These are phyloP conservation scores for Suillus placidus DNA, from an alignment of 768 basidiomycete species.

Conservation along the genomic window DNA sequence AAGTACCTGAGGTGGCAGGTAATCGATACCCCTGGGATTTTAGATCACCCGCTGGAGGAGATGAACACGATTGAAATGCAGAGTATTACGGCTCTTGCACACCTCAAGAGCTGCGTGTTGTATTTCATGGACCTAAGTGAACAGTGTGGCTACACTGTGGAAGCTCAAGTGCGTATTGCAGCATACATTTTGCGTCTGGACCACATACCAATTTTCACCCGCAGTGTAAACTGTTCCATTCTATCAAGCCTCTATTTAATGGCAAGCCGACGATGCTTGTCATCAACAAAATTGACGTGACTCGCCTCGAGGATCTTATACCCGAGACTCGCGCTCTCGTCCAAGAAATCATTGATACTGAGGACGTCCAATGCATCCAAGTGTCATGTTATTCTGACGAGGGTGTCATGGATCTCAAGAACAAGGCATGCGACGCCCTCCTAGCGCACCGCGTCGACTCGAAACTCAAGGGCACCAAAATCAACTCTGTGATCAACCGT, in stretches of 20 bases:
- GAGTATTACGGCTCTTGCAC: slow-evolving; percentile 96
- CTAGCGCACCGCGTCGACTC: slow-evolving; percentile 92
- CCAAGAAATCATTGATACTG: slow-evolving; percentile 79
- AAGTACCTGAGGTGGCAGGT: slow-evolving; percentile 99
- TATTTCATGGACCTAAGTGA: slow-evolving; percentile 99
- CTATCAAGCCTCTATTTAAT: slow-evolving; percentile 95
- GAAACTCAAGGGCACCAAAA: slow-evolving; percentile 92
- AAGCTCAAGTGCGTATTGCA: slow-evolving; percentile 76
- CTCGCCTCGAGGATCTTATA: slow-evolving; percentile 80
- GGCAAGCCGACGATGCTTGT: slow-evolving; percentile 94
- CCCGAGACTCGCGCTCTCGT: slow-evolving; percentile 78
- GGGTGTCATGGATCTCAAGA: slow-evolving; percentile 96
- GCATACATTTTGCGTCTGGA: slow-evolving; percentile 6
- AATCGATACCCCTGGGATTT: slow-evolving; percentile 97
- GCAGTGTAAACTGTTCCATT: slow-evolving; percentile 98
- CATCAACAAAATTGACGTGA: slow-evolving; percentile 97
- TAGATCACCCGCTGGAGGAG: slow-evolving; percentile 97
- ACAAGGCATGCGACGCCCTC: slow-evolving; percentile 92
- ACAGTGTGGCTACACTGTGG: slow-evolving; percentile 96
- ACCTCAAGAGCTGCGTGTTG: slow-evolving; percentile 89
- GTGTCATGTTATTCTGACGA: slow-evolving; percentile 96
- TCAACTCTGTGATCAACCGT: slow-evolving; percentile 90
- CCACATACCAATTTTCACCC: slow-evolving; percentile 7
- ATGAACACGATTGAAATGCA: slow-evolving; percentile 99
- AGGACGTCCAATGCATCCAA: slow-evolving; percentile 75